Percentiles rank a stretch among this genome's conserved stretches.
Evolutionary conservation across 352 stramenopile genomes (phyloP).

Genomic region (Blastocystis hominis): DNA sequence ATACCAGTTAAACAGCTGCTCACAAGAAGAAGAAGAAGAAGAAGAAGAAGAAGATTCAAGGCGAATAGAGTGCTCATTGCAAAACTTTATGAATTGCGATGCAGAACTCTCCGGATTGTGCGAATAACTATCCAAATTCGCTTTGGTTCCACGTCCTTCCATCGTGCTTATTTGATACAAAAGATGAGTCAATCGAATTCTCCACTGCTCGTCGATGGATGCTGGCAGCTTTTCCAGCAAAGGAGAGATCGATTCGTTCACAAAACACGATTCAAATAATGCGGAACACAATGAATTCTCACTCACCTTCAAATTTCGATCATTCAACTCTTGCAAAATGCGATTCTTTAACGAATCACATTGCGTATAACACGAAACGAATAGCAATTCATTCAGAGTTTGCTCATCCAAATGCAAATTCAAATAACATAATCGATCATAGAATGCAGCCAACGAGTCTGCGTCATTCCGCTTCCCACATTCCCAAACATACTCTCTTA

Average conservation of each 20-base stretch:
- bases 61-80: not conserved
- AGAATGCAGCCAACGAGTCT: not conserved
- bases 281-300: not conserved
- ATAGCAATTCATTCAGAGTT: not conserved
- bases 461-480: not conserved
- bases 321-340: not conserved
- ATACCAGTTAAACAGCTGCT: not conserved
- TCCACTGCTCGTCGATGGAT: not conserved
- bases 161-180: not conserved
- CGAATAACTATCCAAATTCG: not conserved
- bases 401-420: not conserved
- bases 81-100: not conserved
- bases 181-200: not conserved
- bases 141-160: not conserved
- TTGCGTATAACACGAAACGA: not conserved
- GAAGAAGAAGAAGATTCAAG: not conserved
- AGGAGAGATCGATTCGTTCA: not conserved
- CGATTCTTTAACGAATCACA: not conserved
- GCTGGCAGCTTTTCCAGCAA: not conserved
- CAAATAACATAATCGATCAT: constrained; percentile 1
- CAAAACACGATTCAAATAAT: not conserved
- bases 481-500: not conserved
- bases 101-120: too few species aligned
- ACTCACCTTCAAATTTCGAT: not conserved
- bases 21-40: not conserved